Evolutionary conservation across 768 basidiomycete species (phyloP), one percentile per base, ranked within the genome.

Genomic region (Mycena belliarum): DNA sequence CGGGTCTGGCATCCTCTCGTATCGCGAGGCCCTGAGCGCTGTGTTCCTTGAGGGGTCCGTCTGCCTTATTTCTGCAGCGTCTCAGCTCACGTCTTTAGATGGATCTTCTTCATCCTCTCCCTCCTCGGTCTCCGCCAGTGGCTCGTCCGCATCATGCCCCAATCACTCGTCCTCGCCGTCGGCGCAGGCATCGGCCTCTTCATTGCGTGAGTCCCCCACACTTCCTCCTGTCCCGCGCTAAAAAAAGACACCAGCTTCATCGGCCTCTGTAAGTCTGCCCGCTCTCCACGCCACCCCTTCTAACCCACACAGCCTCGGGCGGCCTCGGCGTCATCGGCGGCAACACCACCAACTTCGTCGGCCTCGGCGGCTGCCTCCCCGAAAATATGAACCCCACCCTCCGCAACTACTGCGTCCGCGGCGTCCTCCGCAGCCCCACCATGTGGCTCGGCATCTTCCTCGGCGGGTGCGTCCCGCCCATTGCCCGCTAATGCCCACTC

Each of bases 91-190:
- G 46, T 16, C 40, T 12, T 32, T 16, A 38, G 91, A 26, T 90
- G 91, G 88, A 71, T 93, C 12, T 94, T 95, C 77, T 80, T 93
- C 59, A 61, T 87, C 66, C 75, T 95, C 15, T 92, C 91, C 0
- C 70, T 95, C 24, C 75, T 94, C 28, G 92, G 92, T 59, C 78
- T 95, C 50, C 91, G 93, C 45, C 91, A 93, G 75, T 95, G 91
- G 93, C 80, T 95, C 9, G 90, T 88, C 18, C 84, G 93, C n/a
- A 82, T 92, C 52, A 93, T 95, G 84, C 93, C 93, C 2, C 88
- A 90, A 60, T 93, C 92, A 4, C 81, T 95, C 24, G 85, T 93
- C 6, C 80, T 93, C 52, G 87, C 92, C 1, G 89, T 93, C 12
- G 92, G 92, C 41, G 84, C 89, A 33, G 93, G 92, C 55, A 93